Conservation (phyloP, 768 basidiomycete genomes). For the Termitomyces sp. region DNA sequence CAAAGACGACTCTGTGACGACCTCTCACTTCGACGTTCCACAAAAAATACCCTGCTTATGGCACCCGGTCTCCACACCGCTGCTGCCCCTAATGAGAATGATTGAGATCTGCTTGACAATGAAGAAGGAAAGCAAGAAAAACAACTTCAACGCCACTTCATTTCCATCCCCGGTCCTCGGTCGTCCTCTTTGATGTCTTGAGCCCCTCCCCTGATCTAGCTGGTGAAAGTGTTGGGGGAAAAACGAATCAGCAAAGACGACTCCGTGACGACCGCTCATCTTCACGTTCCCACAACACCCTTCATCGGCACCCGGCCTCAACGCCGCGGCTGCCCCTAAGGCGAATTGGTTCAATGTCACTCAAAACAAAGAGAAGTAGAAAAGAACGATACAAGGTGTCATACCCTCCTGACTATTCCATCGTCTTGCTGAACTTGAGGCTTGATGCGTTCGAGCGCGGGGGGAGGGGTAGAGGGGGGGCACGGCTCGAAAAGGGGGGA, state of each 20-base stretch:
- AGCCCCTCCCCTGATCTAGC: neutral
- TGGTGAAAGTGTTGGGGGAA: neutral
- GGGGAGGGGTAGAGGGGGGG: neutral
- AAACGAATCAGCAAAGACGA: neutral
- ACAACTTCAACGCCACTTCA: neutral
- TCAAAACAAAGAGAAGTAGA: neutral
- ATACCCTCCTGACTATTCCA: neutral
- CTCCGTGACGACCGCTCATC: neutral
- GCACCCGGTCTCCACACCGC: constrained; percentile 2
- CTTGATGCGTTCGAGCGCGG: neutral
- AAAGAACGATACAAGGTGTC: neutral
- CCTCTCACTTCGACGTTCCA: neutral
- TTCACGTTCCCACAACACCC: neutral
- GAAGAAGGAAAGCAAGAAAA: neutral
- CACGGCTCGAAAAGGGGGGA: neutral
- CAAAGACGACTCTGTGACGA: neutral
- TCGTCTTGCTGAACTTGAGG: neutral
- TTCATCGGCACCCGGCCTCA: neutral
- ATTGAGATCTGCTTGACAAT: neutral
- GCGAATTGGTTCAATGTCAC: neutral
- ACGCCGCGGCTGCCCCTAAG: constrained; percentile 4
- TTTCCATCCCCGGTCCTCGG: neutral
- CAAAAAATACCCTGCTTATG: neutral
- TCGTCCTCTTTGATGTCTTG: neutral
- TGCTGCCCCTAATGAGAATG: neutral